Conservation (phyloP, 805 yeast genomes). For the Phaffomyces thermotolerans region DNA sequence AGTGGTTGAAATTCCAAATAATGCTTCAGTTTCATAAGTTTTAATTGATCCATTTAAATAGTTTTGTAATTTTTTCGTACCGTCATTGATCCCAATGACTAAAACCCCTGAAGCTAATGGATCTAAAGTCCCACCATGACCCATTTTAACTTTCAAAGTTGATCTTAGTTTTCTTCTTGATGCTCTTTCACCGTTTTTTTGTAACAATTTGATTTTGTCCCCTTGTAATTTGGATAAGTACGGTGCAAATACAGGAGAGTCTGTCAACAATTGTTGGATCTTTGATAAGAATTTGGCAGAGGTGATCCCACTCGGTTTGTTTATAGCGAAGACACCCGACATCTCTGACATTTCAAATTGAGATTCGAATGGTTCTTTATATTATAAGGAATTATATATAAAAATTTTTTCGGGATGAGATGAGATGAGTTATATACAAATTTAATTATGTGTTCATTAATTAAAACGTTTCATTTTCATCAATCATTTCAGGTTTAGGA, state of each 20-base stretch:
- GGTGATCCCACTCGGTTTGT: slow-evolving; percentile 80
- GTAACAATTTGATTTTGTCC: slow-evolving; percentile 34
- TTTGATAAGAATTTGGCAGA: slow-evolving; percentile 68
- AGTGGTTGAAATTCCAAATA: slow-evolving; percentile 85
- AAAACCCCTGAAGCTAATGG: slow-evolving; percentile 93
- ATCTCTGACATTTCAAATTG: slow-evolving; percentile 31
- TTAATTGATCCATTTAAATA: slow-evolving; percentile 72
- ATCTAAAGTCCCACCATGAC: slow-evolving; percentile 97
- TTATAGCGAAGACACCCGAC: slow-evolving; percentile 92
- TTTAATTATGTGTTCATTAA: neutral
- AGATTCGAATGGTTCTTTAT: neutral
- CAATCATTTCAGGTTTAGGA: slow-evolving; percentile 30
- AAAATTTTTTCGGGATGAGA: neutral
- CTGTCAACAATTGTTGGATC: slow-evolving; percentile 55
- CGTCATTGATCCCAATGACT: slow-evolving; percentile 86
- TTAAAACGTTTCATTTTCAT: neutral
- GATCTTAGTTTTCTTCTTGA: slow-evolving; percentile 45
- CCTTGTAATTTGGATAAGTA: slow-evolving; percentile 46
- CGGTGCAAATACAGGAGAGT: slow-evolving; percentile 47
- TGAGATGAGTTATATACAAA: neutral
- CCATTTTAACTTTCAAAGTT: slow-evolving; percentile 69
- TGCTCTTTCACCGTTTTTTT: slow-evolving; percentile 33
- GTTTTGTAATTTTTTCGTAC: slow-evolving; percentile 73
- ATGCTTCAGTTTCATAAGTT: slow-evolving; percentile 74
- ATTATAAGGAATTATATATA: neutral